Base-by-base conservation (phyloP, 2,329 filamentous ascomycete species). In the Fusarium chaquense region DNA sequence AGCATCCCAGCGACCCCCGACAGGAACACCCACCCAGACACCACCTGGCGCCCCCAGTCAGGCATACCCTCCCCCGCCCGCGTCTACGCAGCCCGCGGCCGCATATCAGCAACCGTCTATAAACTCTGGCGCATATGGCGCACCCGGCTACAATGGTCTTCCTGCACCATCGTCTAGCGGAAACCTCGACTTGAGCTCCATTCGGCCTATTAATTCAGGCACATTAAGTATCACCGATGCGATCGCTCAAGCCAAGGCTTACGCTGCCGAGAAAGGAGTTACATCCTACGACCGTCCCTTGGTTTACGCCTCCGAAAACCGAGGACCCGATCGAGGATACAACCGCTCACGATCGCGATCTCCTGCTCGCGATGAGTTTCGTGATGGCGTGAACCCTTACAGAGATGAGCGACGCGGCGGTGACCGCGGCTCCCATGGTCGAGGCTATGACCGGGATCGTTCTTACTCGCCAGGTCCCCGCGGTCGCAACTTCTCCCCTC, bases 201-300 rank as follows among this genome's bases (percentile, higher is more conserved):
- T 96, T 76, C 91, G 92, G 75, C 93, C 93, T 6, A 87, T 91
- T 58, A 93, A 87, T 77, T 92, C 92, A 32, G 93, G 93, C 62
- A 93, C 91, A 22, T 90, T 97, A 73, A 95, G 90, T 79, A 90
- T 97, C 69, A 88, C 91, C 62, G 93, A 97, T 78, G 92, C 93
- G 50, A 90, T 97, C 73, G 92, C 93, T 40, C 93, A 94, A 78
- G 93, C 93, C 47, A 92, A 92, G 78, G 91, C 90, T 43, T 93
- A 92, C 78, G 93, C 93, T 41, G 89, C 91, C 32, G 91, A 95
- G 78, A 92, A 93, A 76, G 93, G 92, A 65, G 83, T 93, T 35
- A 82, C 86, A 38, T 84, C 86, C 18, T 90, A 90, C 77, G 88
- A 91, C 51, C 84, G 88, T 53, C 84, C 85, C 41, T 79, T 81